Evolutionary conservation across 192 early-diverging fungal genomes (phyloP).

Genomic region (Cladochytrium replicatum): DNA sequence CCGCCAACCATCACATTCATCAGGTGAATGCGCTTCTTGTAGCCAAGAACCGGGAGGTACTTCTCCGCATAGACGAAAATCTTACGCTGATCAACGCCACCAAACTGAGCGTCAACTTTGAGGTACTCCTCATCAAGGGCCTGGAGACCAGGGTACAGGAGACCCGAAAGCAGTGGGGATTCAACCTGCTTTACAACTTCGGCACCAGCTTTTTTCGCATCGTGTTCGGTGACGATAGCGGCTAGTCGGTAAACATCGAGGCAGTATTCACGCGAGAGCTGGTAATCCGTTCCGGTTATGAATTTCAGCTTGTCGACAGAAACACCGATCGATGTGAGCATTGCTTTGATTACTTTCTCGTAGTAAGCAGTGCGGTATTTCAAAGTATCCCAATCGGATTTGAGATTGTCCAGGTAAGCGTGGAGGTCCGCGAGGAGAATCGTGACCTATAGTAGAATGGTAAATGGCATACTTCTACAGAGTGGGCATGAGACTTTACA

Average conservation of each 20-base stretch:
- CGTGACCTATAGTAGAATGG: constrained; percentile 74
- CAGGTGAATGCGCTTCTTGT: constrained; percentile 92
- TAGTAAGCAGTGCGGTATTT: constrained; percentile 87
- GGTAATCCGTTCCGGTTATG: constrained; percentile 79
- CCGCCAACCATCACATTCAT: constrained; percentile 99
- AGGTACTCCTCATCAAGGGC: constrained; percentile 97
- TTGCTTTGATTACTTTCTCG: constrained; percentile 78
- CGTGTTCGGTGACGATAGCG: constrained; percentile 80
- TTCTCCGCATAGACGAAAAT: constrained; percentile 97
- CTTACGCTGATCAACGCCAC: constrained; percentile 98
- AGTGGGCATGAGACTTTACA: constrained; percentile 27
- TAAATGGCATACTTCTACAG: constrained; percentile 8
- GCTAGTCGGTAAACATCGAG: constrained; percentile 86
- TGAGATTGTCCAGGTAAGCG: constrained; percentile 97
- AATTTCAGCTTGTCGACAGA: constrained; percentile 87
- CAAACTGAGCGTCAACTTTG: constrained; percentile 82
- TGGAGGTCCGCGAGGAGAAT: constrained; percentile 93
- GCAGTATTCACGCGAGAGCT: constrained; percentile 78
- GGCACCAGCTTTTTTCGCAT: constrained; percentile 96
- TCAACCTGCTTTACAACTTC: constrained; percentile 97
- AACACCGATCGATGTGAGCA: constrained; percentile 88
- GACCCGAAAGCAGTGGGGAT: constrained; percentile 76
- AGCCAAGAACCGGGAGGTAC: constrained; percentile 85
- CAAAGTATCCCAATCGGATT: constrained; percentile 88
- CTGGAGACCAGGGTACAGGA: constrained; percentile 96